phyloP scores from a whole-genome alignment of 108 stramenopile species.

The Parietichytrium sp. region DNA sequence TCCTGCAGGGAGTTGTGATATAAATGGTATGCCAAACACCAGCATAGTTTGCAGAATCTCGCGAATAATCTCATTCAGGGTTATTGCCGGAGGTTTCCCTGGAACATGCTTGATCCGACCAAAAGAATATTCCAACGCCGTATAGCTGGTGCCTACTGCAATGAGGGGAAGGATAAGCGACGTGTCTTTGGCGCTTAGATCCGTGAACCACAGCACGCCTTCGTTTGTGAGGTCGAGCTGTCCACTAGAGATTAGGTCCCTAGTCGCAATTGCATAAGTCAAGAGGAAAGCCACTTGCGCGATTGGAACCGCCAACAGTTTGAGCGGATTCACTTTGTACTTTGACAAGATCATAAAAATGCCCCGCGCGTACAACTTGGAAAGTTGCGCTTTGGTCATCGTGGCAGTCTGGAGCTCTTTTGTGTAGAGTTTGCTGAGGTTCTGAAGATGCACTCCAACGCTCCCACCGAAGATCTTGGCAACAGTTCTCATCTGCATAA shows the following conservation, averaged over 20 bases:
- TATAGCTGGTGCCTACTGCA: background rate
- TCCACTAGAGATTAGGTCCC: background rate
- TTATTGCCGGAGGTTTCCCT: background rate
- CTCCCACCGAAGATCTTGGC: background rate
- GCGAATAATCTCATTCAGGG: background rate
- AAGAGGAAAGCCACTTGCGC: background rate
- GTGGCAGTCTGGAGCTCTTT: background rate
- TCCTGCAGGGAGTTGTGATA: slow-evolving; percentile 2
- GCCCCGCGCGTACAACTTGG: background rate
- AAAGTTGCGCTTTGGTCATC: background rate
- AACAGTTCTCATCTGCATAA: background rate
- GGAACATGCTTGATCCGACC: slow-evolving; percentile 15
- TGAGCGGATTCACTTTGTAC: slow-evolving; percentile 1
- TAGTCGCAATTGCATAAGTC: background rate
- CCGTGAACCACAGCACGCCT: slow-evolving; percentile 26
- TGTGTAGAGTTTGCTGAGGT: slow-evolving; percentile 1
- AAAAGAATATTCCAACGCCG: slow-evolving; percentile 31
- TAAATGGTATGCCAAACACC: slow-evolving; percentile 14
- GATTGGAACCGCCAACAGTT: background rate
- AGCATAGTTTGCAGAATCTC: slow-evolving; percentile 11
- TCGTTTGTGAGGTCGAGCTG: background rate
- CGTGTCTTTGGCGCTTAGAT: slow-evolving; percentile 8
- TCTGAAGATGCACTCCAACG: slow-evolving; percentile 7
- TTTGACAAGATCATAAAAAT: background rate
- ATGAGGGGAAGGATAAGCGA: background rate